These are phyloP conservation scores for Heracleum sosnowskyi DNA, from an alignment of 129 eudicot genomes.

Conservation along the genomic window DNA sequence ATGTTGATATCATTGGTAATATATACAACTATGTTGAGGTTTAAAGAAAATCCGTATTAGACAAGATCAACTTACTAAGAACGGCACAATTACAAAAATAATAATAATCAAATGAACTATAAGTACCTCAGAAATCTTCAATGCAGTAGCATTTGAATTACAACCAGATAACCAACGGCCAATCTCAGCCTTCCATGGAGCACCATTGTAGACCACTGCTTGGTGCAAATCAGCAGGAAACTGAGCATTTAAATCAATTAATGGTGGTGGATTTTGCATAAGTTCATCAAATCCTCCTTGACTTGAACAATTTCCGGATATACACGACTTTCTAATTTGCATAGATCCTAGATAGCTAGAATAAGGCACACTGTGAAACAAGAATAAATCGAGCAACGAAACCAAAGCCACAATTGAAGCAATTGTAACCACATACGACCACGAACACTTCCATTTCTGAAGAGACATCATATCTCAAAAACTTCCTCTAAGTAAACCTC, in stretches of 20 bases:
- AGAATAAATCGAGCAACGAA: conserved; percentile 51
- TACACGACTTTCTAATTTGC: conserved; percentile 46
- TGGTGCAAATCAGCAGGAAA: conserved; percentile 71
- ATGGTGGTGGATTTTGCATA: conserved; percentile 19
- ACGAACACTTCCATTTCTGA: conserved; percentile 71
- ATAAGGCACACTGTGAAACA: conserved; percentile 51
- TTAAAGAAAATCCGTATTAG: not conserved
- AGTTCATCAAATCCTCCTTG: conserved; percentile 17
- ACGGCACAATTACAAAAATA: not conserved
- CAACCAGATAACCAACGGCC: conserved; percentile 91
- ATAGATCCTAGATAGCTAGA: conserved; percentile 45
- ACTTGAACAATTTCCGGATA: conserved; percentile 28
- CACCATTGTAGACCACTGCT: conserved; percentile 80
- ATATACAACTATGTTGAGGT: not conserved
- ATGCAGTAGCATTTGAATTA: conserved; percentile 38
- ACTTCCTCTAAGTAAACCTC: not conserved
- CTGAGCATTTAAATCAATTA: conserved; percentile 29
- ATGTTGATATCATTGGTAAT: not conserved
- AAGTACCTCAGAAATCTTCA: conserved; percentile 64
- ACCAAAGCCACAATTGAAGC: conserved; percentile 50
- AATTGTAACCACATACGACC: conserved; percentile 52
- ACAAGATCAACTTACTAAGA: not conserved
- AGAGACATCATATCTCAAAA: conserved; percentile 48
- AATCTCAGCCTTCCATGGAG: conserved; percentile 93
- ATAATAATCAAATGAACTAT: not conserved